phyloP scores from a whole-genome alignment of 176 grass and related monocot genomes.

The Juncus effusus region DNA sequence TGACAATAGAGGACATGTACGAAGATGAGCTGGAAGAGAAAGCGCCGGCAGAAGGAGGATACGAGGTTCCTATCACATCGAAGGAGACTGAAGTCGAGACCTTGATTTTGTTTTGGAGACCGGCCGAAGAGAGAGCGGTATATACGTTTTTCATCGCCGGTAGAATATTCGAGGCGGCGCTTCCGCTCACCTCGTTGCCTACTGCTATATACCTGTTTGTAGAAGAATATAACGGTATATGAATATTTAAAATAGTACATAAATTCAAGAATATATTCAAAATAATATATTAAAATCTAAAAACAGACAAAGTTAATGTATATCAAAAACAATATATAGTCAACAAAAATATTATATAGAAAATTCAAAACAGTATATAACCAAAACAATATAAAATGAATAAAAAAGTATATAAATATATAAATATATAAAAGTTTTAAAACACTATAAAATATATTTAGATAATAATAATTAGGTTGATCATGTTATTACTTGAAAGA shows the following conservation, averaged over 20 bases:
- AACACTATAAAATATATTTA: too few species aligned
- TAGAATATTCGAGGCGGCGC: constrained; percentile 32
- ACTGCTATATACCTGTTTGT: constrained; percentile 60
- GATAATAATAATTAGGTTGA: too few species aligned
- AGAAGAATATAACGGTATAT: not conserved
- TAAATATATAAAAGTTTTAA: too few species aligned
- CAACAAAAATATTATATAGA: too few species aligned
- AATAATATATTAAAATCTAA: too few species aligned
- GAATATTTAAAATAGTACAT: not conserved
- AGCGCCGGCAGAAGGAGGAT: constrained; percentile 40
- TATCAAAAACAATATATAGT: too few species aligned
- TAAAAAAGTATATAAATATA: too few species aligned
- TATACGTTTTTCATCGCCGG: constrained; percentile 63
- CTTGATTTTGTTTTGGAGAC: constrained; percentile 34
- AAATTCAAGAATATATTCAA: not conserved
- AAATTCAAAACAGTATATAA: too few species aligned
- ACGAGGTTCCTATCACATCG: constrained; percentile 16
- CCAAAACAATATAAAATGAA: too few species aligned
- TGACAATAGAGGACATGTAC: constrained; percentile 29
- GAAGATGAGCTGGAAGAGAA: constrained; percentile 26
- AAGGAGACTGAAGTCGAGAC: constrained; percentile 47
- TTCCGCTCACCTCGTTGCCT: constrained; percentile 59
- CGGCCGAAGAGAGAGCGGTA: constrained; percentile 29
- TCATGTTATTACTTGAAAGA: constrained; percentile 21
- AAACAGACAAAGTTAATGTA: too few species aligned